Conservation (phyloP, 805 yeast genomes). For the Yarrowia keelungensis region DNA sequence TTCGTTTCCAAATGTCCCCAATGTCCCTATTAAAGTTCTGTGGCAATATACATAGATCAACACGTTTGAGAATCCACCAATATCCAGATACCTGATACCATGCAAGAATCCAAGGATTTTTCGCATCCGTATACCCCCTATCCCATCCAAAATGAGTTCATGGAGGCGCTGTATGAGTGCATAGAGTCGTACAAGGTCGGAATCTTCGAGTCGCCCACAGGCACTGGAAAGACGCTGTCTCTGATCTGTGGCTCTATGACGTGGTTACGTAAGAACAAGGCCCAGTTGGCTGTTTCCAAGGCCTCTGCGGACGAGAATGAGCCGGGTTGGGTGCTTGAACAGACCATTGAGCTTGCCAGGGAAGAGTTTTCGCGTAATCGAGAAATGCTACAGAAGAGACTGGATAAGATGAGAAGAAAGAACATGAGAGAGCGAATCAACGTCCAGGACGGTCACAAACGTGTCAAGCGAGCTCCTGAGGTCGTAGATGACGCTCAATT, state of each 20-base stretch:
- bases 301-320: slow-evolving; percentile 58
- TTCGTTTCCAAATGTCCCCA: too few species aligned
- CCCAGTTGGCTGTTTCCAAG: slow-evolving; percentile 39
- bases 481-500: slow-evolving; percentile 53
- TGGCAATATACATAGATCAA: too few species aligned
- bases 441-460: slow-evolving; percentile 35
- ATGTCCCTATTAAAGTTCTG: too few species aligned
- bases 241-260: slow-evolving; percentile 83
- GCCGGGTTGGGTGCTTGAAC: slow-evolving; percentile 71
- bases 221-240: slow-evolving; percentile 85
- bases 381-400: slow-evolving; percentile 45
- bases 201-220: slow-evolving; percentile 91
- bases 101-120: not conserved
- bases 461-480: slow-evolving; percentile 41
- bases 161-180: slow-evolving; percentile 74
- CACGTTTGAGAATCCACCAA: not conserved
- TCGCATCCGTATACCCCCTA: slow-evolving; percentile 84
- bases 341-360: slow-evolving; percentile 47
- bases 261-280: slow-evolving; percentile 70
- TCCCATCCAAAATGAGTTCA: slow-evolving; percentile 74
- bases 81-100: not conserved
- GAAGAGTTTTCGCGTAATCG: slow-evolving; percentile 42
- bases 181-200: slow-evolving; percentile 69
- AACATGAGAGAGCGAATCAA: slow-evolving; percentile 41
- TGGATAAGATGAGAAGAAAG: slow-evolving; percentile 40